Percentiles rank a stretch among this genome's conserved stretches.
Conservation (phyloP, 306 rosid species). For the Cicer judaicum region DNA sequence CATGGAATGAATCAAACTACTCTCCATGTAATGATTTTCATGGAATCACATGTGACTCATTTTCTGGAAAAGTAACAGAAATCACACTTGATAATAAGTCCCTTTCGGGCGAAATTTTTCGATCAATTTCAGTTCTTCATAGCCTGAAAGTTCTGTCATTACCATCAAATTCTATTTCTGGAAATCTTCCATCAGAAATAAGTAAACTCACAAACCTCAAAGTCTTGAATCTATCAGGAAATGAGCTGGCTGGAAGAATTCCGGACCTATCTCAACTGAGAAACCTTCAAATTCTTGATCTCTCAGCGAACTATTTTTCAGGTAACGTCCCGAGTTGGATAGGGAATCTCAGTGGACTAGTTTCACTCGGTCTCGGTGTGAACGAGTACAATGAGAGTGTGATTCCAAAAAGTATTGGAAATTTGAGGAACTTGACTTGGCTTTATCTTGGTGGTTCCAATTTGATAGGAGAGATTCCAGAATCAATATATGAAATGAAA, state of each 20-base stretch:
- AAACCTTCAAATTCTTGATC: conserved; percentile 70
- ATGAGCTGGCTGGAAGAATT: conserved; percentile 59
- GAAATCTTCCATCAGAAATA: conserved; percentile 65
- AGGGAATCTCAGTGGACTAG: conserved; percentile 63
- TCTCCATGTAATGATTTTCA: conserved; percentile 64
- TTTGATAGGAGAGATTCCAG: conserved; percentile 84
- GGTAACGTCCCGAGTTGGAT: conserved; percentile 77
- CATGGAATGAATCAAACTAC: conserved; percentile 65
- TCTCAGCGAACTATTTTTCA: conserved; percentile 65
- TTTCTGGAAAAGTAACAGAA: conserved; percentile 59
- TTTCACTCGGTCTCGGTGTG: conserved; percentile 65
- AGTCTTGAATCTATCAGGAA: conserved; percentile 70
- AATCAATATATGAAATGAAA: conserved; percentile 67
- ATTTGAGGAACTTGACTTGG: conserved; percentile 78
- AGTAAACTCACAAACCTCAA: conserved; percentile 57
- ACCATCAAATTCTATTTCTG: conserved; percentile 66
- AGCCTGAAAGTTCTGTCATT: conserved; percentile 63
- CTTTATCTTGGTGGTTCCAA: conserved; percentile 67
- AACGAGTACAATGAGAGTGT: conserved; percentile 59
- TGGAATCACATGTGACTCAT: conserved; percentile 67
- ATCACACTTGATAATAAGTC: conserved; percentile 66
- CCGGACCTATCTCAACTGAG: conserved; percentile 76
- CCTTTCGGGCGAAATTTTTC: conserved; percentile 71
- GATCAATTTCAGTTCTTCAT: conserved; percentile 60
- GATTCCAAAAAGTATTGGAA: conserved; percentile 69